Base-by-base conservation (phyloP, 2,329 filamentous ascomycete species). In the Phialophora expanda region DNA sequence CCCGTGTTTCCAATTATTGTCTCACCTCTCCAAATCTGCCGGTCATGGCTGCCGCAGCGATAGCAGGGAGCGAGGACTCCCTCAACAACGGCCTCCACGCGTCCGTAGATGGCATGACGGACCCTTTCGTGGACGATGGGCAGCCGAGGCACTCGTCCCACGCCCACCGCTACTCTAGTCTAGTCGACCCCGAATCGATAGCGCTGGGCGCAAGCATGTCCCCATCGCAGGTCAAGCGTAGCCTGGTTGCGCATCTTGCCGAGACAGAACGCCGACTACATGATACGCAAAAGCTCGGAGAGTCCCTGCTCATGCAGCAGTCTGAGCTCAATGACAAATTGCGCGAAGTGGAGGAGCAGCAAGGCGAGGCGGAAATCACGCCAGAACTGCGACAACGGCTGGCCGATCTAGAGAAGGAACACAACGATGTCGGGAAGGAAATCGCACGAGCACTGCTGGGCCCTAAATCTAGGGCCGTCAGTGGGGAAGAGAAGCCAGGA, bases 241-340 rank as follows among this genome's bases (percentile, higher is more conserved):
- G 93, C 53, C 84, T 99, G 53, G 90, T 97, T 78, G 92, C 93
- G 59, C 95, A 98, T 79, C 85, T 99, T 56, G 89, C 90, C 69
- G 95, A 99, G 78, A 97, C 94, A 0, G 92, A 97, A 74, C 89
- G 93, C 66, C 88, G 94, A 65, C 89, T 99, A 69, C 91, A 96
- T 74, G 93, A 98, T 76, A 91, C 94, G 5, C 95, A 92, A 30
- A 93, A 91, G 75, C 81, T 99, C 48, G 95, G 95, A 69, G 95
- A 90, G 26, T 89, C 92, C 9, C 85, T 99, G 30, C 87, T 98
- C 26, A 87, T 93, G 70, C 95, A 98, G 80, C 90, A 92, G 72
- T 90, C 90, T 75, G 89, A 96, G 69, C 84, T 99, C 65, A 86
- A 88, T 51, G 90, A 96, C 53, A 89, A 90, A 71, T 80, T 99